phyloP scores from a whole-genome alignment of 2,329 filamentous ascomycete genomes.

The Aspergillus pseudoviridinutans region DNA sequence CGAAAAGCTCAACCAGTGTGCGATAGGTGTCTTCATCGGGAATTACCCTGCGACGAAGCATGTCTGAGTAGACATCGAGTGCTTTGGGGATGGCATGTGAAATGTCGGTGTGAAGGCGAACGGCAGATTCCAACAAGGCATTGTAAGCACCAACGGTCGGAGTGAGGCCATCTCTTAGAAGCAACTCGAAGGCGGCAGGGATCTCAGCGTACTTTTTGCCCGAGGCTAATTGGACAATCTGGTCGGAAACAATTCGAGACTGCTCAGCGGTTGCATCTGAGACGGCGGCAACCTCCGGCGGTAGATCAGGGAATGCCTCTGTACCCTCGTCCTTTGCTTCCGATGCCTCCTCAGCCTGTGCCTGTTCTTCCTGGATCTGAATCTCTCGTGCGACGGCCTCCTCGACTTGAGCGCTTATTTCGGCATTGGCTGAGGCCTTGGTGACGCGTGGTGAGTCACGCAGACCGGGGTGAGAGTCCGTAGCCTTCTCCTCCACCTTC shows the following conservation, averaged over 20 bases:
- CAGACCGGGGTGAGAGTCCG: constrained; percentile 48
- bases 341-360: constrained; percentile 38
- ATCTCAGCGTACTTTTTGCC: constrained; percentile 78
- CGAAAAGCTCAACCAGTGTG: constrained; percentile 77
- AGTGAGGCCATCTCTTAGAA: constrained; percentile 76
- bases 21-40: constrained; percentile 85
- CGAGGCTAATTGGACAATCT: constrained; percentile 70
- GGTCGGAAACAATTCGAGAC: constrained; percentile 68
- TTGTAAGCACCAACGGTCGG: constrained; percentile 90
- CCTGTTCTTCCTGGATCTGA: constrained; percentile 54
- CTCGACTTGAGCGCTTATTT: constrained; percentile 71
- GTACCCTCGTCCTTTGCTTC: constrained; percentile 24
- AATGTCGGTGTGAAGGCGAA: constrained; percentile 73
- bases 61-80: constrained; percentile 91
- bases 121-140: constrained; percentile 77
- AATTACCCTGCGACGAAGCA: constrained; percentile 78
- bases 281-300: constrained; percentile 37
- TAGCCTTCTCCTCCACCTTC: constrained; percentile 20
- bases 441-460: constrained; percentile 60
- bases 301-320: constrained; percentile 26
- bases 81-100: constrained; percentile 86
- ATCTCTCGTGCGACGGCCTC: constrained; percentile 79
- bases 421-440: constrained; percentile 47
- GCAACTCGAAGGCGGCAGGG: constrained; percentile 82
- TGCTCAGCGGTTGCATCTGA: constrained; percentile 54